phyloP scores from a whole-genome alignment of 1,284 basidiomycete genomes.

The Naganishia cerealis region DNA sequence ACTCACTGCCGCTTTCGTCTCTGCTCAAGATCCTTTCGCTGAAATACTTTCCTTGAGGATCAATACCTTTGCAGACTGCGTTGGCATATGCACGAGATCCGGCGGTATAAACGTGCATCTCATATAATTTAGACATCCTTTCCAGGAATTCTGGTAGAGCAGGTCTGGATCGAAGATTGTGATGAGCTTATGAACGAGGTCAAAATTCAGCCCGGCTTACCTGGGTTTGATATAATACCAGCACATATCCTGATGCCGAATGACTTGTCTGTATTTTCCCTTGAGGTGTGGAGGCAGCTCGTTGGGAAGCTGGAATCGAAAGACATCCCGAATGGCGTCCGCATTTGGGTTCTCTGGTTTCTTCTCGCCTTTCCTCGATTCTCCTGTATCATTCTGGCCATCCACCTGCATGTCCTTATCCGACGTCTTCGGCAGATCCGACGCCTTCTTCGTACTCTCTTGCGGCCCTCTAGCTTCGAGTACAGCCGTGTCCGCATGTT shows the following conservation, averaged over 20 bases:
- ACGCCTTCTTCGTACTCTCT: neutral
- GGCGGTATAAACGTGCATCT: conserved; percentile 99
- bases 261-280: conserved; percentile 26
- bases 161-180: conserved; percentile 62
- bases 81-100: conserved; percentile 95
- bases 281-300: conserved; percentile 61
- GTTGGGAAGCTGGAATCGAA: conserved; percentile 76
- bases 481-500: neutral
- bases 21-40: conserved; percentile 83
- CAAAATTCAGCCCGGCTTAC: conserved; percentile 57
- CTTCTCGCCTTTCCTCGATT: conserved; percentile 7
- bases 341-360: conserved; percentile 79
- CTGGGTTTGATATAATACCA: conserved; percentile 97
- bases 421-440: neutral
- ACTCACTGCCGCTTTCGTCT: conserved; percentile 84
- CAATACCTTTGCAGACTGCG: conserved; percentile 88
- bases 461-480: neutral
- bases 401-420: neutral
- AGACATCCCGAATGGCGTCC: conserved; percentile 80
- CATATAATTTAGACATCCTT: conserved; percentile 74
- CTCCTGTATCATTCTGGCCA: conserved; percentile 11
- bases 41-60: conserved; percentile 82
- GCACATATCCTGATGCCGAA: conserved; percentile 68
- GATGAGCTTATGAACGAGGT: neutral
- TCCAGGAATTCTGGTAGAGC: conserved; percentile 78